A percentile compares a stretch with the other conserved stretches of the same genome.
Conservation (phyloP, 116 monocot genomes). For the Dioscorea cayenensis region DNA sequence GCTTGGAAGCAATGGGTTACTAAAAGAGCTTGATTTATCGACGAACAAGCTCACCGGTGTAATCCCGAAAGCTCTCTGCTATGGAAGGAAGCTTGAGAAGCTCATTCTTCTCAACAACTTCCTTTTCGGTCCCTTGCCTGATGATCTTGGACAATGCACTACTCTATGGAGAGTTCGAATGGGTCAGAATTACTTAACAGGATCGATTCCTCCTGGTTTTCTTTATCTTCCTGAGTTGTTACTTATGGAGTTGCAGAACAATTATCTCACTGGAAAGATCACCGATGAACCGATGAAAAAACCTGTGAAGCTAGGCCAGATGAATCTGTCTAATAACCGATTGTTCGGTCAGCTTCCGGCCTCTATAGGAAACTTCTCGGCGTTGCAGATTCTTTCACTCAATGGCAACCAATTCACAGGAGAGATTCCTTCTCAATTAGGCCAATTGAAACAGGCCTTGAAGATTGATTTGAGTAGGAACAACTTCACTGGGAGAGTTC, state of each 20-base stretch:
- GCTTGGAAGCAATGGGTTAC: constrained; percentile 43
- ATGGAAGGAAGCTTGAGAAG: constrained; percentile 44
- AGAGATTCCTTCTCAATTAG: constrained; percentile 40
- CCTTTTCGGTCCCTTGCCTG: constrained; percentile 77
- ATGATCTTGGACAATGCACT: constrained; percentile 53
- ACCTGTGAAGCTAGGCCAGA: constrained; percentile 37
- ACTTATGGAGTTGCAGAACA: constrained; percentile 77
- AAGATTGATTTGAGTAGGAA: constrained; percentile 69
- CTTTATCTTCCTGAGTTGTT: constrained; percentile 64
- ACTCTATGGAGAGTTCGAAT: constrained; percentile 62
- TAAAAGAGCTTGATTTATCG: constrained; percentile 72
- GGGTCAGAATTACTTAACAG: constrained; percentile 76
- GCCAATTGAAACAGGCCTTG: constrained; percentile 35
- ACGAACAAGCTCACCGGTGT: constrained; percentile 83
- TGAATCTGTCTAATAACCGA: constrained; percentile 70
- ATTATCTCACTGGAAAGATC: constrained; percentile 65
- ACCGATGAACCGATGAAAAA: constrained; percentile 16
- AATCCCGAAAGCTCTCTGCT: constrained; percentile 46
- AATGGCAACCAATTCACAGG: constrained; percentile 52
- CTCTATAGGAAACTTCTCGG: constrained; percentile 60
- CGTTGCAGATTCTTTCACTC: constrained; percentile 55
- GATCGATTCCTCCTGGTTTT: constrained; percentile 66
- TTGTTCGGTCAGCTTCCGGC: constrained; percentile 45
- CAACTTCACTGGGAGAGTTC: constrained; percentile 53
- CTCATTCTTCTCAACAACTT: constrained; percentile 90